Percentiles rank a stretch among this genome's conserved stretches.
Evolutionary conservation across 2,329 filamentous ascomycete species (phyloP).

Genomic region (Myotisia sp.): DNA sequence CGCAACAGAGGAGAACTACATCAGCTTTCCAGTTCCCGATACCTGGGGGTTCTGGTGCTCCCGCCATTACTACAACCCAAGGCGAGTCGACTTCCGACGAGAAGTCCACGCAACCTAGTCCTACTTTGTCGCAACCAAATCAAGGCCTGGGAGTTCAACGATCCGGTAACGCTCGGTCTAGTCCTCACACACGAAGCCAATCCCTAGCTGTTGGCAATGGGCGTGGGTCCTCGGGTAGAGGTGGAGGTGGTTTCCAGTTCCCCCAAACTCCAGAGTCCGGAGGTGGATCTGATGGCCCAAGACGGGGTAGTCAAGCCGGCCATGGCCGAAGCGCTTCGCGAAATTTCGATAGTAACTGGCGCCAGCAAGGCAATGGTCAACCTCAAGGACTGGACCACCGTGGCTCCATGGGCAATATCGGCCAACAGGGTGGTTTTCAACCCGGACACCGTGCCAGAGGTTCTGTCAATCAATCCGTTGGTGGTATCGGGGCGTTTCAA

Average conservation of each 20-base stretch:
- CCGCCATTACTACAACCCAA: constrained; percentile 37
- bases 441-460: constrained; percentile 76
- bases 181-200: constrained; percentile 41
- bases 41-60: constrained; percentile 47
- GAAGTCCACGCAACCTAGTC: constrained; percentile 17
- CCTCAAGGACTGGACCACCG: constrained; percentile 35
- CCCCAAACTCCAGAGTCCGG: constrained; percentile 42
- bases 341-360: constrained; percentile 98
- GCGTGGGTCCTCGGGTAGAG: constrained; percentile 46
- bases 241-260: constrained; percentile 60
- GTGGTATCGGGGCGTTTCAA: constrained; percentile 72
- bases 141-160: constrained; percentile 51
- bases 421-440: constrained; percentile 66
- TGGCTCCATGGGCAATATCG: constrained; percentile 44
- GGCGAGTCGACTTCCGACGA: constrained; percentile 43
- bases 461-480: constrained; percentile 76
- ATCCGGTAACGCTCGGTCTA: constrained; percentile 78
- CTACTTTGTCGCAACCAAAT: constrained; percentile 28
- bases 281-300: constrained; percentile 30
- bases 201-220: constrained; percentile 45
- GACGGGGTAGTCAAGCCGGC: constrained; percentile 35
- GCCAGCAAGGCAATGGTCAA: constrained; percentile 53
- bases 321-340: constrained; percentile 73
- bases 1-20: constrained; percentile 90
- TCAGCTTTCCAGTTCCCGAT: constrained; percentile 90